Evolutionary conservation across 2,329 filamentous ascomycete genomes (phyloP), one percentile per base, ranked within the genome.

Genomic region (Talaromyces amestolkiae): DNA sequence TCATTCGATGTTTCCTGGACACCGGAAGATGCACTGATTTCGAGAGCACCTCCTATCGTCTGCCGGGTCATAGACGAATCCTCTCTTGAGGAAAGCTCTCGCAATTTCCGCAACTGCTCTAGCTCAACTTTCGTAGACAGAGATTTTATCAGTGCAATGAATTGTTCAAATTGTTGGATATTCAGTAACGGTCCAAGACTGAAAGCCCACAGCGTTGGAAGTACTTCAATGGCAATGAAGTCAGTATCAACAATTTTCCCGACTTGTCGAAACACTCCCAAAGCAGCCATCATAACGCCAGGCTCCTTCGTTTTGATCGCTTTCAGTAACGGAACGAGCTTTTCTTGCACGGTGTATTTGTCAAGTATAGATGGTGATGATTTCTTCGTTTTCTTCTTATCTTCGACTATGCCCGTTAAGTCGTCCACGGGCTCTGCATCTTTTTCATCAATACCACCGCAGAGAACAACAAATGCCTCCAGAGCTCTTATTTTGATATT

Each of bases 341-440:
- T 98, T 75, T 99, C 95, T 76, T 99, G 95, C 80, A 99, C 94
- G 0, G 95, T 98, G 74, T 95, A 98, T 77, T 98, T 98, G 80
- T 99, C 95, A 33, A 99, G 82, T 3, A 94, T 93, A 1, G 88
- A 92, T 0, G 90, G 90, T 0, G 86, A 90, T 3, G 85, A 86
- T 2, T 84, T 81, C 73, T 89, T 89, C 65, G 86, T 84, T 65
- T 86, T 84, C 75, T 69, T 85, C 77, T 49, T 80, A 72, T 74
- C 74, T 47, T 75, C 71, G 17, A 74, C 68, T 11, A 93, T 82
- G 0, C 92, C 93, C 69, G 92, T 89, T 2, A 97, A 83, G 4
- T 92, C 93, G 74, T 95, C 92, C 47, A 81, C 80, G 1, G 79
- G 77, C 1, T 79, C 79, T 37, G 79, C 76, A 22, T 74, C 71